These are phyloP conservation scores for Leccinum solheimii DNA, from an alignment of 1,284 basidiomycete genomes.

Conservation along the genomic window DNA sequence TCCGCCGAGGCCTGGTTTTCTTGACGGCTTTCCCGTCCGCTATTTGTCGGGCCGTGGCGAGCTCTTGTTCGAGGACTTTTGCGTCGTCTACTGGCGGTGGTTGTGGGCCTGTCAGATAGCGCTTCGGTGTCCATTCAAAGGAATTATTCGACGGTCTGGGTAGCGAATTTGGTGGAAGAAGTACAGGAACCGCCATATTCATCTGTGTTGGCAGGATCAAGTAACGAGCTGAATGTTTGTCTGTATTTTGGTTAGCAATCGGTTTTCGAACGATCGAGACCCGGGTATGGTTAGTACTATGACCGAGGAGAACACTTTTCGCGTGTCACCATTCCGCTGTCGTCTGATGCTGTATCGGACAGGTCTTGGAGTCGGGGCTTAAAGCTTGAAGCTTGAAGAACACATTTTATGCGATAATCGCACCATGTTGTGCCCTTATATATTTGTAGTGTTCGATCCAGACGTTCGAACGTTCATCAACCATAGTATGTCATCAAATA, in stretches of 20 bases:
- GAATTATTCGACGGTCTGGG: slow-evolving; percentile 39
- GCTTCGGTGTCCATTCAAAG: slow-evolving; percentile 56
- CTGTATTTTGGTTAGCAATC: background rate
- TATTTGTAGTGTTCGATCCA: no score
- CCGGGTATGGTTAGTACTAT: no score
- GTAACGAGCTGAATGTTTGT: background rate
- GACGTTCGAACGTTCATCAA: no score
- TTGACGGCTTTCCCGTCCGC: slow-evolving; percentile 78
- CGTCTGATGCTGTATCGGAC: no score
- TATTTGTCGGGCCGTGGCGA: slow-evolving; percentile 67
- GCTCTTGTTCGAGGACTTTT: slow-evolving; percentile 72
- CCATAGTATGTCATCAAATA: no score
- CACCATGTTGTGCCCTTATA: no score
- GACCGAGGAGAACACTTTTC: no score
- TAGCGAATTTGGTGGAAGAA: slow-evolving; percentile 43
- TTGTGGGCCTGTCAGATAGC: slow-evolving; percentile 52
- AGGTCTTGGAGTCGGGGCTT: no score
- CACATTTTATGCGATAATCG: no score
- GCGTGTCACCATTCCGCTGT: no score
- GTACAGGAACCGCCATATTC: slow-evolving; percentile 29
- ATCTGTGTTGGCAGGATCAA: background rate
- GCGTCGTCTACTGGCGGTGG: slow-evolving; percentile 78
- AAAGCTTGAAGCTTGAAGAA: no score
- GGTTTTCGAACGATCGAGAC: no score
- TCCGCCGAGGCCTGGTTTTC: slow-evolving; percentile 89